These are phyloP conservation scores for Candida sojae DNA, from an alignment of 1,139 yeast genomes.

Conservation along the genomic window DNA sequence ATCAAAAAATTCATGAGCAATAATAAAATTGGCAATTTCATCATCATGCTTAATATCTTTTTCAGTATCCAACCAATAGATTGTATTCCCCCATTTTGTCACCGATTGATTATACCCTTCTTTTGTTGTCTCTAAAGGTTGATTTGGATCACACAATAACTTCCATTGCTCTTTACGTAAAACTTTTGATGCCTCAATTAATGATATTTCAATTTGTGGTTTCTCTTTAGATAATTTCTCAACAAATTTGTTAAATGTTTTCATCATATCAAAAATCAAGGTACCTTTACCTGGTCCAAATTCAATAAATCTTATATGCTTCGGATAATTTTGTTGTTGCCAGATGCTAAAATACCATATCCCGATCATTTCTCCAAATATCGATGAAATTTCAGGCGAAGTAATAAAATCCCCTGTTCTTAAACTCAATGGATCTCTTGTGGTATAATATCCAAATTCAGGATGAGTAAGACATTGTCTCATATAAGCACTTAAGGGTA, in stretches of 20 bases:
- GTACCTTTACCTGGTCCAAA: conserved; percentile 91
- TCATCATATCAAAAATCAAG: conserved; percentile 64
- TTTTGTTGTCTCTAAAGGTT: conserved; percentile 19
- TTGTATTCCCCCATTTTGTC: conserved; percentile 55
- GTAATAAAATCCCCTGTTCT: conserved; percentile 75
- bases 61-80: conserved; percentile 74
- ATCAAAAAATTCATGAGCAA: conserved; percentile 88
- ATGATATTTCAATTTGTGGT: conserved; percentile 43
- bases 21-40: conserved; percentile 55
- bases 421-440: conserved; percentile 69
- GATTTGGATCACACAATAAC: conserved; percentile 43
- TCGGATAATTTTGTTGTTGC: conserved; percentile 57
- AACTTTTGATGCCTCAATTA: conserved; percentile 75
- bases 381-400: conserved; percentile 84
- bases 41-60: conserved; percentile 45
- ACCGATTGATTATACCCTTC: conserved; percentile 39
- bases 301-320: conserved; percentile 61
- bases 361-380: conserved; percentile 86
- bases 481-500: conserved; percentile 75
- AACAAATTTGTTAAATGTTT: conserved; percentile 45
- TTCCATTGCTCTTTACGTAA: conserved; percentile 60
- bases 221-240: conserved; percentile 22
- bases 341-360: conserved; percentile 69
- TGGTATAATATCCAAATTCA: conserved; percentile 75
- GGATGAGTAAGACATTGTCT: conserved; percentile 83